These are phyloP conservation scores for Diplodia corticola DNA, from an alignment of 2,329 filamentous ascomycete species.

Conservation along the genomic window DNA sequence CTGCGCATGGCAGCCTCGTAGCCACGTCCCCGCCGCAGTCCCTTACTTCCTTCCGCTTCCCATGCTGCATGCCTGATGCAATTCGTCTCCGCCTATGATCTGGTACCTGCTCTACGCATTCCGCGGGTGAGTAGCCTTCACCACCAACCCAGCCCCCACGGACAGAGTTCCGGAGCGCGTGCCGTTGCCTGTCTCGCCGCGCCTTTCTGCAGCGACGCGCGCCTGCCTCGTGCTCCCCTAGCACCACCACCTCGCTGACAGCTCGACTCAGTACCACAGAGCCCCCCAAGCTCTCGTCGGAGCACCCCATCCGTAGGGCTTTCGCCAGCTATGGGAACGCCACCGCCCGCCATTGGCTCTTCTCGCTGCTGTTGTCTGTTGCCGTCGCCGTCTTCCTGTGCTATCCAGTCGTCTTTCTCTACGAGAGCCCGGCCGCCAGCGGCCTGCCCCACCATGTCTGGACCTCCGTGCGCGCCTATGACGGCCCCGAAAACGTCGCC, in stretches of 20 bases:
- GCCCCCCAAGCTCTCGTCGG: slow-evolving; percentile 64
- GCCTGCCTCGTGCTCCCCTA: slow-evolving; percentile 8
- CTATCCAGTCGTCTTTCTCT: slow-evolving; percentile 75
- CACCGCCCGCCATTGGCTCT: slow-evolving; percentile 71
- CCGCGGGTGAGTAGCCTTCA: slow-evolving; percentile 63
- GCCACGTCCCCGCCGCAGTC: slow-evolving; percentile 10
- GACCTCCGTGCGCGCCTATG: slow-evolving; percentile 69
- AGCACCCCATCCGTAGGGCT: slow-evolving; percentile 64
- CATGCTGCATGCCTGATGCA: slow-evolving; percentile 16
- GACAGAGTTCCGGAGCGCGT: slow-evolving; percentile 1
- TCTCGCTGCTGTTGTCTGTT: slow-evolving; percentile 73
- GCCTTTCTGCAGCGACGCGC: not conserved
- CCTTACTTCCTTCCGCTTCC: slow-evolving; percentile 19
- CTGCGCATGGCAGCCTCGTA: slow-evolving; percentile 19
- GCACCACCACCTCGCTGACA: not conserved
- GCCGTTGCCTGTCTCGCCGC: not conserved
- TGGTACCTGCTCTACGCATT: slow-evolving; percentile 78
- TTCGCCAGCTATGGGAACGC: slow-evolving; percentile 71
- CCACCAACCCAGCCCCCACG: not conserved
- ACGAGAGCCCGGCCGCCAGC: slow-evolving; percentile 69
- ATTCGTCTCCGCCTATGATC: slow-evolving; percentile 55
- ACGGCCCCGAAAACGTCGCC: slow-evolving; percentile 51
- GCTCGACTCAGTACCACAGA: slow-evolving; percentile 64
- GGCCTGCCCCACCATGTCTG: slow-evolving; percentile 78
- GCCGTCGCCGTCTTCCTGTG: slow-evolving; percentile 68